Percentiles rank a stretch among this genome's conserved stretches.
These are phyloP conservation scores for Fusarium camptoceras DNA, from an alignment of 2,329 filamentous ascomycete genomes.

Conservation along the genomic window DNA sequence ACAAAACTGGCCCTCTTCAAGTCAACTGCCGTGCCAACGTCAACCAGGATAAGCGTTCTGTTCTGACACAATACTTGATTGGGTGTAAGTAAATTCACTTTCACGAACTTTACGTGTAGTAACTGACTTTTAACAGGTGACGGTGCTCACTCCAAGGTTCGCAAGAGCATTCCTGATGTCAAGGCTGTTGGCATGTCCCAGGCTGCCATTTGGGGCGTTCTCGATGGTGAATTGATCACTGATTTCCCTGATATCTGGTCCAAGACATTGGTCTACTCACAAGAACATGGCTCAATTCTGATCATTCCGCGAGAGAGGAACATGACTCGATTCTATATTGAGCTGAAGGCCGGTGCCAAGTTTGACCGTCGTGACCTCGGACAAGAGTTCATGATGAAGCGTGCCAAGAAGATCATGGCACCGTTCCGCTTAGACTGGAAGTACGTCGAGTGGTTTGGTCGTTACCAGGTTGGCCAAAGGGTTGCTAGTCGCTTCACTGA, in stretches of 20 bases:
- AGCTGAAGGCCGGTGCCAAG: slow-evolving; percentile 62
- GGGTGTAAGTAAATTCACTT: slow-evolving; percentile 65
- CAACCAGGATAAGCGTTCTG: slow-evolving; percentile 61
- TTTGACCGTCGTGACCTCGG: slow-evolving; percentile 57
- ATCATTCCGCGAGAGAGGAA: slow-evolving; percentile 79
- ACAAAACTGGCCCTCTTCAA: slow-evolving; percentile 59
- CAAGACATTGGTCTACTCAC: slow-evolving; percentile 76
- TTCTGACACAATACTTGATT: slow-evolving; percentile 72
- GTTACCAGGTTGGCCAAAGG: slow-evolving; percentile 77
- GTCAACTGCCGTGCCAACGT: slow-evolving; percentile 65
- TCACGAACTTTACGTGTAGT: neutral
- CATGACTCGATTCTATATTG: slow-evolving; percentile 74
- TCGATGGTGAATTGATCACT: slow-evolving; percentile 77
- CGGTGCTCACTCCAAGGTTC: slow-evolving; percentile 77
- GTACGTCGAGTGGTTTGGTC: slow-evolving; percentile 76
- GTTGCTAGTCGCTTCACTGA: slow-evolving; percentile 77
- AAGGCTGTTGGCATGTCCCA: slow-evolving; percentile 68
- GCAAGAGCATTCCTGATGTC: slow-evolving; percentile 69
- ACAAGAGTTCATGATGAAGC: slow-evolving; percentile 77
- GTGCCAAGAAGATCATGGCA: slow-evolving; percentile 70
- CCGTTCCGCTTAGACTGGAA: slow-evolving; percentile 69
- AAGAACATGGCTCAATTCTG: slow-evolving; percentile 75
- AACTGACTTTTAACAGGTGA: slow-evolving; percentile 60
- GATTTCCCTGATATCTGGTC: slow-evolving; percentile 82
- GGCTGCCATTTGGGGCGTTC: slow-evolving; percentile 73